phyloP scores from a whole-genome alignment of 2,329 filamentous ascomycete genomes.

The Exophiala viscosa region DNA sequence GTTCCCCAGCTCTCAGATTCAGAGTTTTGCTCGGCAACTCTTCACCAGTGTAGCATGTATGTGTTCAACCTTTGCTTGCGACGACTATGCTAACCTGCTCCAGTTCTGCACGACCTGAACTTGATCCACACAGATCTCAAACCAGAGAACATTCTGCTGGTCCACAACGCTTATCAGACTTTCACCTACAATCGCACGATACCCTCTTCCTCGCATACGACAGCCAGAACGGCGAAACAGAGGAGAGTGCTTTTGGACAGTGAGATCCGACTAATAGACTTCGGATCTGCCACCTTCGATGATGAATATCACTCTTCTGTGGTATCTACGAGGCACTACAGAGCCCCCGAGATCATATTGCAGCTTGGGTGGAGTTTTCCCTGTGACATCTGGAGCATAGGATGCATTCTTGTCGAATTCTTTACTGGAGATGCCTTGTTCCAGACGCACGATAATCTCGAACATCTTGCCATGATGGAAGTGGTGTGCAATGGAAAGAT shows the following conservation, averaged over 20 bases:
- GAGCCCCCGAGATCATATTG: slow-evolving; percentile 64
- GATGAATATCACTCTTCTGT: slow-evolving; percentile 67
- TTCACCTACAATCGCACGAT: slow-evolving; percentile 67
- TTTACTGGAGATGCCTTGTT: slow-evolving; percentile 66
- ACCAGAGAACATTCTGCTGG: slow-evolving; percentile 64
- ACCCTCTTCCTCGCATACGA: slow-evolving; percentile 60
- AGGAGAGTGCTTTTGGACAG: slow-evolving; percentile 61
- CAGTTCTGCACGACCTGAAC: slow-evolving; percentile 93
- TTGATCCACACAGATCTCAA: slow-evolving; percentile 75
- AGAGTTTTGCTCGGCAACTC: slow-evolving; percentile 90
- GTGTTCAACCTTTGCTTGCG: slow-evolving; percentile 38
- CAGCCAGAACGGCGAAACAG: slow-evolving; percentile 56
- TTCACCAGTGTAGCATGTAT: slow-evolving; percentile 97
- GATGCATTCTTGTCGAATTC: slow-evolving; percentile 65
- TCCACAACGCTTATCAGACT: slow-evolving; percentile 63
- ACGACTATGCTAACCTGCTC: slow-evolving; percentile 29
- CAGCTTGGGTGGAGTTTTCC: slow-evolving; percentile 66
- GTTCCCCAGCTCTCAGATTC: slow-evolving; percentile 97
- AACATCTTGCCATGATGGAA: slow-evolving; percentile 69
- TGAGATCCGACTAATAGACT: slow-evolving; percentile 65
- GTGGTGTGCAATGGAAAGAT: slow-evolving; percentile 56
- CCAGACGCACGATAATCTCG: slow-evolving; percentile 65
- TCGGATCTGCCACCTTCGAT: slow-evolving; percentile 65
- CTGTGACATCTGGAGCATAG: slow-evolving; percentile 67
- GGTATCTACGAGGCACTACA: slow-evolving; percentile 64